Evolutionary conservation across 768 basidiomycete genomes (phyloP), one percentile per base, ranked within the genome.

Genomic region (Pleurotus salmoneostramineus): DNA sequence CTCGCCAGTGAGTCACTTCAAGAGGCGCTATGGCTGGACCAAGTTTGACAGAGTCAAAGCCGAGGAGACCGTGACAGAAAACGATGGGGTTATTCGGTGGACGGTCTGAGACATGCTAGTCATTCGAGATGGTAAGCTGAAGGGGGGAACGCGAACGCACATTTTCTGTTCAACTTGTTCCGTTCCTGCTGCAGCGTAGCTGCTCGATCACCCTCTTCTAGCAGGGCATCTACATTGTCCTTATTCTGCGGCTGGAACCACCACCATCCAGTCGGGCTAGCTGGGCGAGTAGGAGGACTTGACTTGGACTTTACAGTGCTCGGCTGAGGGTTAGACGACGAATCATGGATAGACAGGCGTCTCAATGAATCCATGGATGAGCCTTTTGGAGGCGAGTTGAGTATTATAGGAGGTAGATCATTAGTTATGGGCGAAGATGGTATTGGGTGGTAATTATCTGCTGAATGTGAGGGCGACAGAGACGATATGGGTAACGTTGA

Each of bases 1-100:
- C 97, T 37, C 96, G 83, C 97, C 97, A 99, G 70, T 99, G 95
- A 2, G 89, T 81, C 43, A 99, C 93, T 65, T 95, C 86, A 14
- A 98, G 64, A 3, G 93, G 87, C 10, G 88, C 85, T 57, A 88
- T 90, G 46, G 87, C 74, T 2, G 82, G 85, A 1, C 90, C 89
- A 21, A 93, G 87, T 2, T 84, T 89, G 63, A 95, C 83, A 0
- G 85, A 87, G 68, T 95, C 93, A 62, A 95, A 95, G 1, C 93
- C 93, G 6, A 98, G 80, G 1, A 97, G 81, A 6, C 95, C 96
- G 67, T 98, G 96, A 63, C 96, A 98, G 71, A 98, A 98, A 1
- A 98, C 89, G 46, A 98, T 72, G 0, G 96, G 96, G 61, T 93
- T 84, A 58, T 82, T 82, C 0, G 95, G 89, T 0, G 91, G 78